These are phyloP conservation scores for Bauhinia variegata DNA, from an alignment of 306 rosid genomes.

Conservation along the genomic window DNA sequence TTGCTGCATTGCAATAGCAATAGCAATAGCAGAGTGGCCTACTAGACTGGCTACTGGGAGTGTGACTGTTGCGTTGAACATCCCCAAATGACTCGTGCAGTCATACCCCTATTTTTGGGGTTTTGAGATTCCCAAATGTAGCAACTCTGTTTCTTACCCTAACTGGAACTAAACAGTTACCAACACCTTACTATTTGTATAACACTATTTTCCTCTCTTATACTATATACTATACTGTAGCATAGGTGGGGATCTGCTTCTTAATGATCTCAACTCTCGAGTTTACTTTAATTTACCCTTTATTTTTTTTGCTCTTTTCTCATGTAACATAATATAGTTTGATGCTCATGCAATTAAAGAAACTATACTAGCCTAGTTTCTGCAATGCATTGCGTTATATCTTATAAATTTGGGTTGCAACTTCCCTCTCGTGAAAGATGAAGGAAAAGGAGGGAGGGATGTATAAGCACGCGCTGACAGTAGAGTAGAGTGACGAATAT, in stretches of 20 bases:
- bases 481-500: slow-evolving; percentile 44
- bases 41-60: too few relatives aligned
- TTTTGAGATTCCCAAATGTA: slow-evolving; percentile 51
- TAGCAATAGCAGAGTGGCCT: background rate
- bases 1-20: too few relatives aligned
- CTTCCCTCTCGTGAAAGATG: too few relatives aligned
- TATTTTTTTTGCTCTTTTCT: background rate
- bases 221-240: too few relatives aligned
- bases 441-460: background rate
- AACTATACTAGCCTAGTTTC: too few relatives aligned
- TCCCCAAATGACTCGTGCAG: slow-evolving; percentile 28
- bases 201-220: background rate
- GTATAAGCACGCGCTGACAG: slow-evolving; percentile 44
- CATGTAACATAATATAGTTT: too few relatives aligned
- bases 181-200: slow-evolving; percentile 8
- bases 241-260: too few relatives aligned
- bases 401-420: too few relatives aligned
- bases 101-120: slow-evolving; percentile 18
- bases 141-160: slow-evolving; percentile 40
- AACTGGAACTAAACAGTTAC: slow-evolving; percentile 21
- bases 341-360: too few relatives aligned
- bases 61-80: background rate
- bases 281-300: too few relatives aligned
- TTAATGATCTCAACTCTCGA: too few relatives aligned
- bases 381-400: too few relatives aligned